Conservation (phyloP, 129 eudicot genomes). For the Apium graveolens region DNA sequence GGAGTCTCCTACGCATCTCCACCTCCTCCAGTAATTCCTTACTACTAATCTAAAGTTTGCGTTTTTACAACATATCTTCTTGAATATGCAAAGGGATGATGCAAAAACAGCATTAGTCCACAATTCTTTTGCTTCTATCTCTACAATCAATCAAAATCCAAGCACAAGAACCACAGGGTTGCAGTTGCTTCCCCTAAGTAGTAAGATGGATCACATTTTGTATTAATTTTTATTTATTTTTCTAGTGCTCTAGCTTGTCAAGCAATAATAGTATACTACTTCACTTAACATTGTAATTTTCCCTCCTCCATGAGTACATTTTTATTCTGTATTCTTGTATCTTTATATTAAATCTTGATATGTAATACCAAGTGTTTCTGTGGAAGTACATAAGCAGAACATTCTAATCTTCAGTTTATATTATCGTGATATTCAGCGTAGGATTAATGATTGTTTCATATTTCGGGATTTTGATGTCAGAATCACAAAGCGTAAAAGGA, state of each 20-base stretch:
- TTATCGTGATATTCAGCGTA: background rate
- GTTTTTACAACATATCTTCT: background rate
- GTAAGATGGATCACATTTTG: background rate
- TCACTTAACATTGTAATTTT: background rate
- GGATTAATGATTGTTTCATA: background rate
- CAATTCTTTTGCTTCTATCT: constrained; percentile 8
- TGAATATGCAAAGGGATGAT: background rate
- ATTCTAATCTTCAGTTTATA: background rate
- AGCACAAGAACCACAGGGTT: background rate
- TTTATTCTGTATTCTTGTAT: constrained; percentile 3
- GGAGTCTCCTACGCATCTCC: constrained; percentile 88
- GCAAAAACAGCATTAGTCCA: background rate
- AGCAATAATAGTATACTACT: constrained; percentile 6
- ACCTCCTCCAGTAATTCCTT: constrained; percentile 78
- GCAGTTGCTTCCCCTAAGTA: background rate
- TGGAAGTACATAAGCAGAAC: background rate
- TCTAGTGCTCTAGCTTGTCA: background rate
- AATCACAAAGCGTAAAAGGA: background rate
- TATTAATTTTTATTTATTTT: constrained; percentile 10
- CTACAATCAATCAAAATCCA: background rate
- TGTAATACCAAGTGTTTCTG: background rate
- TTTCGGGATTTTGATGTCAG: background rate
- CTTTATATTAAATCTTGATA: background rate
- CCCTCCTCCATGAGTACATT: background rate
- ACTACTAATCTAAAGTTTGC: constrained; percentile 36